Percentiles rank a stretch among this genome's conserved stretches.
Evolutionary conservation across 2,329 filamentous ascomycete genomes (phyloP).

Genomic region (Triangularia setosa): DNA sequence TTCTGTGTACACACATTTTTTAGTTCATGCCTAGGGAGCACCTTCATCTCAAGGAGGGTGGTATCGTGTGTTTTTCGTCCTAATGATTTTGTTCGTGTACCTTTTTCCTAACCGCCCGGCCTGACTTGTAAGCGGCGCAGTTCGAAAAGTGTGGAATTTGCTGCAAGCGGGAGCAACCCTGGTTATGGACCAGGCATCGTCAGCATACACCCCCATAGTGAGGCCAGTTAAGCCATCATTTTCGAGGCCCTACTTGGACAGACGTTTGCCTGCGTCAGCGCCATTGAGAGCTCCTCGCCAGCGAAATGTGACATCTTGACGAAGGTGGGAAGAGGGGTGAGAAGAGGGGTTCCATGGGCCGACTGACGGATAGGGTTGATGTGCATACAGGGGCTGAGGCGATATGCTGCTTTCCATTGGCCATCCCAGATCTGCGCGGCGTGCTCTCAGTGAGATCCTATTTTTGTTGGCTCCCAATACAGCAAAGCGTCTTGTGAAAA

Average conservation of each 20-base stretch:
- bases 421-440: conserved; percentile 18
- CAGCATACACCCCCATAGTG: neutral
- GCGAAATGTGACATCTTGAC: neutral
- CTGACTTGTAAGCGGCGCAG: neutral
- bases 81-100: neutral
- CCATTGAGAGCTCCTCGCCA: neutral
- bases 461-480: conserved; percentile 22
- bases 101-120: neutral
- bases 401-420: conserved; percentile 18
- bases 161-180: neutral
- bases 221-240: neutral
- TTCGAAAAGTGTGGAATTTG: neutral
- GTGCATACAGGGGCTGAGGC: conserved; percentile 21
- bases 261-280: neutral
- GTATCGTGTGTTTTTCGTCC: neutral
- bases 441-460: conserved; percentile 26
- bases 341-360: neutral
- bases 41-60: neutral
- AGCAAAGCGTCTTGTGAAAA: conserved; percentile 7
- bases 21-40: neutral
- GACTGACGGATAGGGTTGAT: conserved; percentile 12
- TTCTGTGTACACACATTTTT: neutral
- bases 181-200: neutral
- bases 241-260: neutral
- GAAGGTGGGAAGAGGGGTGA: neutral